phyloP scores from a whole-genome alignment of 2,329 filamentous ascomycete genomes.

The Acephala macrosclerotiorum region DNA sequence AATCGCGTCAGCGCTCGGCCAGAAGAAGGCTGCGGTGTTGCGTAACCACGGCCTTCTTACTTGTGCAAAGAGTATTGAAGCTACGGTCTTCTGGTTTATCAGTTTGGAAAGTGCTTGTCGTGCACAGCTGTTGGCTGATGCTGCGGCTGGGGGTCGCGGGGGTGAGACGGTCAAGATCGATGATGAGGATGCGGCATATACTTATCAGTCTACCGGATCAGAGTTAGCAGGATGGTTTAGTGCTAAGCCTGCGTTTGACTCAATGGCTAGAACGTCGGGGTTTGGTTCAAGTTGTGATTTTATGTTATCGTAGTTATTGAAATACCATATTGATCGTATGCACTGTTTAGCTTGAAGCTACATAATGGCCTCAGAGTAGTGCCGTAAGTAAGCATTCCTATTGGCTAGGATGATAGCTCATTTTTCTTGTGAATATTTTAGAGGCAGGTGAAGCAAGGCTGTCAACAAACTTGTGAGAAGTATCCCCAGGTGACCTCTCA shows the following conservation, averaged over 20 bases:
- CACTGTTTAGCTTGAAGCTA: too few relatives aligned
- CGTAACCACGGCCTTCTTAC: constrained; percentile 64
- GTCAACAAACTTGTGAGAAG: too few relatives aligned
- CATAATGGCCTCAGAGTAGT: too few relatives aligned
- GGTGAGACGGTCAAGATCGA: constrained; percentile 70
- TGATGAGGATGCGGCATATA: constrained; percentile 72
- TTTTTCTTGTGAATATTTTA: too few relatives aligned
- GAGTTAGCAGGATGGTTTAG: constrained; percentile 72
- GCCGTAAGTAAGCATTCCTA: too few relatives aligned
- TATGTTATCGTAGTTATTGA: too few relatives aligned
- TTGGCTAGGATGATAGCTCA: too few relatives aligned
- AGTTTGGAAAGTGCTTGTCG: constrained; percentile 57
- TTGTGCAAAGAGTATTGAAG: constrained; percentile 56
- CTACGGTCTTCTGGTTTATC: constrained; percentile 61
- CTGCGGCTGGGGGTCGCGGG: constrained; percentile 67
- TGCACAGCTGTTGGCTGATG: constrained; percentile 61
- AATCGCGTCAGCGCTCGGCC: constrained; percentile 56
- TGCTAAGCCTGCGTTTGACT: constrained; percentile 75
- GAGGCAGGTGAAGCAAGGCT: too few relatives aligned
- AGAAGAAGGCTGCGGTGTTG: constrained; percentile 59
- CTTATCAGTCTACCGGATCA: constrained; percentile 70
- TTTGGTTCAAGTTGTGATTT: too few relatives aligned
- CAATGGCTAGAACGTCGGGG: too few relatives aligned
- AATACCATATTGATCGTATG: too few relatives aligned
- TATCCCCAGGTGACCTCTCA: too few relatives aligned